Base-by-base conservation (phyloP, 2,329 filamentous ascomycete species). In the Orbilia oligospora region DNA sequence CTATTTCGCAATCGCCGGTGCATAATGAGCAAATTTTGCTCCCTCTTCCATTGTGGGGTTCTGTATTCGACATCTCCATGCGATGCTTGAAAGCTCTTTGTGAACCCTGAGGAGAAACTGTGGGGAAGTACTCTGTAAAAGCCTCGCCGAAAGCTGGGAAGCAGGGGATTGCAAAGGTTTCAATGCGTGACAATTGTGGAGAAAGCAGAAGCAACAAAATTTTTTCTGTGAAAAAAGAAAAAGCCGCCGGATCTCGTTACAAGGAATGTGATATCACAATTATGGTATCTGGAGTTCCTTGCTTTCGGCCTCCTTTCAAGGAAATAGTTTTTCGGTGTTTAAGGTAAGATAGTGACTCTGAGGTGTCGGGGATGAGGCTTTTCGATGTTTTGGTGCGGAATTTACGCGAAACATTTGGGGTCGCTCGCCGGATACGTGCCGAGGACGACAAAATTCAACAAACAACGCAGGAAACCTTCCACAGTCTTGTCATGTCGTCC, bases 11-110 rank as follows among this genome's bases (percentile, higher is more conserved):
- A 16, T 58, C 30, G 30, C 53, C 53, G 53, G 53, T 24, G 27
- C 53, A 38, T 20, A 22, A 14, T 20, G 30, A 16, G 36, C 33
- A 27, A 44, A 56, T 24, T 49, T 36, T 70, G 53, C 41, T 55
- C 36, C 9, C 24, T 22, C 22, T 36, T 22, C 22, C 2, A 16
- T 20, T 70, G 63, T 49, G 46, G 41, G 64, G 36, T 41, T 69
- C 66, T 70, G 38, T 14, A 58, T 70, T 61, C 51, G 66, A 70
- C 66, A 70, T 56, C 38, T 70, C 66, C 51, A 70, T 61, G 51
- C 66, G 66, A 56, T 22, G 38, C 20, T 49, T 67, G 18, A 41
- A 46, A 46, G 24, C 22, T 44, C 33, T 33, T 49, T 65, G 61
- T 61, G 56, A 61, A 44, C 56, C 56, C 36, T 44, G 56, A 44